phyloP scores from a whole-genome alignment of 225 moss, liverwort and hornwort species.

The Pleurozium schreberi region DNA sequence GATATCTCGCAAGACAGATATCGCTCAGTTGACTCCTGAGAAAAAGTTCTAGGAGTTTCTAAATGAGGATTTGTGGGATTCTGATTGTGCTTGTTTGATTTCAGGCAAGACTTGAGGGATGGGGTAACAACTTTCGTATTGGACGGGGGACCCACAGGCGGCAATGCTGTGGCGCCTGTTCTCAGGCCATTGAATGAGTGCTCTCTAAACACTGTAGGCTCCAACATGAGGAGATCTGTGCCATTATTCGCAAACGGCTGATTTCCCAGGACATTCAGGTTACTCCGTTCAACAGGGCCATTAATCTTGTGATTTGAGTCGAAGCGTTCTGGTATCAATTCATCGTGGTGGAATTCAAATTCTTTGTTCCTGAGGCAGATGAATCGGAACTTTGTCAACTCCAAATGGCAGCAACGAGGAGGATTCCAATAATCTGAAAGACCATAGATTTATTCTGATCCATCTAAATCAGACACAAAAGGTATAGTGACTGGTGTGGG shows the following conservation, averaged over 20 bases:
- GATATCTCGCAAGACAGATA: not conserved
- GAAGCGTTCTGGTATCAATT: not conserved
- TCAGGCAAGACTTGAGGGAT: slow-evolving; percentile 43
- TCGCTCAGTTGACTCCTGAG: slow-evolving; percentile 1
- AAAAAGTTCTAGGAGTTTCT: not conserved
- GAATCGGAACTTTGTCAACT: not conserved
- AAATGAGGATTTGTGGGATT: not conserved
- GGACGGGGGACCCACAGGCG: not conserved
- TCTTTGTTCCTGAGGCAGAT: slow-evolving; percentile 15
- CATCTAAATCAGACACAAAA: not conserved
- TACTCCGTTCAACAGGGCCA: not conserved
- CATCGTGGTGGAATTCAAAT: not conserved
- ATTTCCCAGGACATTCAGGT: not conserved
- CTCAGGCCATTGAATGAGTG: slow-evolving; percentile 6
- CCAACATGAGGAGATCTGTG: slow-evolving; percentile 12
- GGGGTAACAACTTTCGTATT: not conserved
- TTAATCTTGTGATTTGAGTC: not conserved
- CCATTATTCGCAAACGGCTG: slow-evolving; percentile 12
- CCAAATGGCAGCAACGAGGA: not conserved
- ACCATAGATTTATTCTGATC: not conserved
- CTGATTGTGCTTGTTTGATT: slow-evolving; percentile 11
- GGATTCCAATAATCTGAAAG: not conserved
- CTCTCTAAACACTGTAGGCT: slow-evolving; percentile 39
- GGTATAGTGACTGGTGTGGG: not conserved
- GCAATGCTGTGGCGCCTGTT: slow-evolving; percentile 7